A percentile compares a stretch with the other conserved stretches of the same genome.
phyloP scores from a whole-genome alignment of 1,139 yeast genomes.

The Yamadazyma diospyri region DNA sequence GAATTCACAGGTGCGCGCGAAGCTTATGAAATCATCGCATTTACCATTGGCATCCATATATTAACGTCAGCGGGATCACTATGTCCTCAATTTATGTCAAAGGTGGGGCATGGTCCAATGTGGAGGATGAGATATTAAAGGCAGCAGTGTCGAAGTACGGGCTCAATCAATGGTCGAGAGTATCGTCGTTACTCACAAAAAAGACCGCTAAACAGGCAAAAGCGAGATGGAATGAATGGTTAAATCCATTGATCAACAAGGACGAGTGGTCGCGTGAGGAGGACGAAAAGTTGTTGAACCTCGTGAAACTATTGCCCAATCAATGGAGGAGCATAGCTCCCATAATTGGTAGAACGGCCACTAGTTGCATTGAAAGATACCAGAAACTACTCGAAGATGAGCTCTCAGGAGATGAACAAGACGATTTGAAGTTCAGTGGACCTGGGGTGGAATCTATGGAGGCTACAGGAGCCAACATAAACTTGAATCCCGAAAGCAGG shows the following conservation, averaged over 20 bases:
- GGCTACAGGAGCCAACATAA: constrained; percentile 45
- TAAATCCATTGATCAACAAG: constrained; percentile 69
- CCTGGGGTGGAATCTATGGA: constrained; percentile 54
- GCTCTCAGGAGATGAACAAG: constrained; percentile 21
- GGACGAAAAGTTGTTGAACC: constrained; percentile 64
- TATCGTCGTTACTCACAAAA: constrained; percentile 78
- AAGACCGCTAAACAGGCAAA: constrained; percentile 92
- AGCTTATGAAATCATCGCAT: constrained; percentile 1
- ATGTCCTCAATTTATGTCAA: constrained; percentile 72
- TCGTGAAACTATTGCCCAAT: constrained; percentile 76
- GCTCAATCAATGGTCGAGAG: constrained; percentile 90
- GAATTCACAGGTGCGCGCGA: not conserved
- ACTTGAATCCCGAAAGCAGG: constrained; percentile 64
- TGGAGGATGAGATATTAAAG: constrained; percentile 84
- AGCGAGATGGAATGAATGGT: constrained; percentile 88
- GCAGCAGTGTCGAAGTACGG: constrained; percentile 96
- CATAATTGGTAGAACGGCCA: constrained; percentile 78
- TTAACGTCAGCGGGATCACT: no score
- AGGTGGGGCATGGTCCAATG: constrained; percentile 89
- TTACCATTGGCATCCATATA: no score
- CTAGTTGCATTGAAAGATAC: constrained; percentile 85
- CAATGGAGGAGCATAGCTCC: constrained; percentile 93
- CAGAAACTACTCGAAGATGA: constrained; percentile 67
- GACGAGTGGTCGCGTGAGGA: constrained; percentile 72
- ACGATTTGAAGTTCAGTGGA: constrained; percentile 44